phyloP scores from a whole-genome alignment of 2,329 filamentous ascomycete species.

The Colletotrichum sansevieriae region DNA sequence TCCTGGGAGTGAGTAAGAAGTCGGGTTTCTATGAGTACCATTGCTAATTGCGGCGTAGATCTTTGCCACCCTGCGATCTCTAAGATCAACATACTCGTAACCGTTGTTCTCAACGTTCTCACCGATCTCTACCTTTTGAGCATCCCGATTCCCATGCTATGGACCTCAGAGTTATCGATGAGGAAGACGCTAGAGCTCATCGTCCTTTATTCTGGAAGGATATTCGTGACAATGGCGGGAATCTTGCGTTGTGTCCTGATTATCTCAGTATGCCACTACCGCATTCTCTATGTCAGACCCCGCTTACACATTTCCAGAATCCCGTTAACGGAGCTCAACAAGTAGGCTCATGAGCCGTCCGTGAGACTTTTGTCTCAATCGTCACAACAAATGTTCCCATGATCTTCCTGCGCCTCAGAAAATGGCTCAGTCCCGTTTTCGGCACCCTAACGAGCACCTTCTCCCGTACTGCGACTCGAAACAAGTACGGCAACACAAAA shows the following conservation, averaged over 20 bases:
- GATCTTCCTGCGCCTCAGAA: constrained; percentile 34
- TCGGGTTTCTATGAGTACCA: accelerated
- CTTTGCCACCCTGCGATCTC: constrained; percentile 42
- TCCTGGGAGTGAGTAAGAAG: constrained; percentile 58
- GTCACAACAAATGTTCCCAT: constrained; percentile 43
- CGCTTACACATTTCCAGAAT: constrained; percentile 25
- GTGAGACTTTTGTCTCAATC: constrained; percentile 42
- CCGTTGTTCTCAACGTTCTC: constrained; percentile 41
- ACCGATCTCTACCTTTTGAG: constrained; percentile 44
- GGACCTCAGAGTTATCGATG: constrained; percentile 45
- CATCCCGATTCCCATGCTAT: constrained; percentile 45
- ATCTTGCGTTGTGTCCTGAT: constrained; percentile 51
- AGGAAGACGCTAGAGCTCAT: constrained; percentile 52
- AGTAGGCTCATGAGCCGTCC: constrained; percentile 41
- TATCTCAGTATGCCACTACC: background rate
- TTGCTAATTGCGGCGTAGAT: constrained; percentile 53
- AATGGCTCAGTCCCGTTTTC: constrained; percentile 34
- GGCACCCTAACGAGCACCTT: constrained; percentile 27
- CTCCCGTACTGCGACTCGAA: constrained; percentile 14
- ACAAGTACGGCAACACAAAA: constrained; percentile 29
- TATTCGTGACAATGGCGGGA: constrained; percentile 57
- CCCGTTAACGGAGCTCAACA: constrained; percentile 36
- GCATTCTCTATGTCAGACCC: too few species aligned
- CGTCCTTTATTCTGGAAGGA: constrained; percentile 54
- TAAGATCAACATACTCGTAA: constrained; percentile 40